Evolutionary conservation across 2,329 filamentous ascomycete species (phyloP).

Genomic region (Aspergillus cejpii): DNA sequence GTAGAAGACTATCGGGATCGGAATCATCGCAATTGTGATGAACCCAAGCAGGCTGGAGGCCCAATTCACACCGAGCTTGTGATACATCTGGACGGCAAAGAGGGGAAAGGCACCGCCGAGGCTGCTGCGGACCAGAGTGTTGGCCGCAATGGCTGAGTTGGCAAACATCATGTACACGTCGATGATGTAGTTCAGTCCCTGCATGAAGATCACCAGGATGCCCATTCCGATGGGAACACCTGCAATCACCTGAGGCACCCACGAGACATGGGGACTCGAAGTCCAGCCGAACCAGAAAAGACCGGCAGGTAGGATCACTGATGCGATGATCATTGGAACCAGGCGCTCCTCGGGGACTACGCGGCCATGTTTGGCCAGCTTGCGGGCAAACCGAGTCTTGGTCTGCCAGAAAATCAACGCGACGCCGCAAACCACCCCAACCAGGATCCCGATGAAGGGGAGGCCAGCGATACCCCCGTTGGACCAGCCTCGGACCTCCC

Average conservation of each 20-base stretch:
- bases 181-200: slow-evolving; percentile 38
- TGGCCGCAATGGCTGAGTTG: slow-evolving; percentile 37
- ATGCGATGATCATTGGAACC: slow-evolving; percentile 41
- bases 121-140: slow-evolving; percentile 31
- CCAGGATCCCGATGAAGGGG: slow-evolving; percentile 34
- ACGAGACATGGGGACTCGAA: slow-evolving; percentile 36
- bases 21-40: slow-evolving; percentile 36
- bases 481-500: slow-evolving; percentile 34
- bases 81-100: slow-evolving; percentile 31
- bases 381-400: slow-evolving; percentile 37
- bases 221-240: slow-evolving; percentile 41
- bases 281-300: slow-evolving; percentile 48
- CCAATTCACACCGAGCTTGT: slow-evolving; percentile 33
- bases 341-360: slow-evolving; percentile 43
- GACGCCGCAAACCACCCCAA: slow-evolving; percentile 32
- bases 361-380: slow-evolving; percentile 26
- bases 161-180: slow-evolving; percentile 36
- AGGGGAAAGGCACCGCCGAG: slow-evolving; percentile 30
- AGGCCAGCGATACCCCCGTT: slow-evolving; percentile 33
- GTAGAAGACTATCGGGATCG: slow-evolving; percentile 45
- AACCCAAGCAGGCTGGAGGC: slow-evolving; percentile 34
- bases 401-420: slow-evolving; percentile 36
- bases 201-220: slow-evolving; percentile 38
- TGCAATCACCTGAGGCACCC: slow-evolving; percentile 42
- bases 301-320: slow-evolving; percentile 38